Evolutionary conservation across 768 basidiomycete species (phyloP).

Genomic region (Lactarius trivialis): DNA sequence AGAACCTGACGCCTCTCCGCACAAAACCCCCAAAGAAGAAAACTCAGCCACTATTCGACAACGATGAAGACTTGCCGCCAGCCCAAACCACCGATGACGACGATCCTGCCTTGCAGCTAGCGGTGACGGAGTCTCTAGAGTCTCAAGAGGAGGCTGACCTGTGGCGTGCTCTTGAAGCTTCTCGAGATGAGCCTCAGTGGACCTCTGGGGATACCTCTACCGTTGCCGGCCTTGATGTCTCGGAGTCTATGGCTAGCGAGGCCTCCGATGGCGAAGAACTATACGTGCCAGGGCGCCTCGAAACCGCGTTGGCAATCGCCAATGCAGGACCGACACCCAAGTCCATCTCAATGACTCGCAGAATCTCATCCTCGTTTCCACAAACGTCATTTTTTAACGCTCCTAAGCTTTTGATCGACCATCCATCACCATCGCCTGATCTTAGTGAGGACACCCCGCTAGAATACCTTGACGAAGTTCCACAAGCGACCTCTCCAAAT

Average conservation of each 20-base stretch:
- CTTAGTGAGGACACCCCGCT: slow-evolving; percentile 3
- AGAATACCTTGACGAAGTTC: slow-evolving; percentile 16
- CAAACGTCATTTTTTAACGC: slow-evolving; percentile 33
- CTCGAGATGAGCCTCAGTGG: slow-evolving; percentile 18
- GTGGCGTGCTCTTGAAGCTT: slow-evolving; percentile 29
- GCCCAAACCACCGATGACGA: slow-evolving; percentile 37
- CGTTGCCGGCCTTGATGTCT: slow-evolving; percentile 2
- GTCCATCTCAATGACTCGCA: slow-evolving; percentile 15
- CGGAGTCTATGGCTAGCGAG: slow-evolving; percentile 2
- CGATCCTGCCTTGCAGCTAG: slow-evolving; percentile 52
- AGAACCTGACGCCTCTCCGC: slow-evolving; percentile 30
- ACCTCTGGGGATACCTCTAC: slow-evolving; percentile 14
- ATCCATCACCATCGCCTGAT: neutral
- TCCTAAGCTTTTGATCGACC: slow-evolving; percentile 30
- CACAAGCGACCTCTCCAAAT: neutral
- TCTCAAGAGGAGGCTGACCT: slow-evolving; percentile 29
- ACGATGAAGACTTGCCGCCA: slow-evolving; percentile 36
- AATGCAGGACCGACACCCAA: slow-evolving; percentile 42
- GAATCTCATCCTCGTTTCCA: slow-evolving; percentile 4
- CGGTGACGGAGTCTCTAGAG: slow-evolving; percentile 57
- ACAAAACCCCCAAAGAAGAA: slow-evolving; percentile 34
- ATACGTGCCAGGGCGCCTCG: slow-evolving; percentile 49
- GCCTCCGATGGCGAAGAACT: slow-evolving; percentile 40
- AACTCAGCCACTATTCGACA: slow-evolving; percentile 49
- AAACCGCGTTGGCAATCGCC: slow-evolving; percentile 61